Evolutionary conservation across 1,139 yeast species (phyloP).

Genomic region (Blastobotrys petasosporus): DNA sequence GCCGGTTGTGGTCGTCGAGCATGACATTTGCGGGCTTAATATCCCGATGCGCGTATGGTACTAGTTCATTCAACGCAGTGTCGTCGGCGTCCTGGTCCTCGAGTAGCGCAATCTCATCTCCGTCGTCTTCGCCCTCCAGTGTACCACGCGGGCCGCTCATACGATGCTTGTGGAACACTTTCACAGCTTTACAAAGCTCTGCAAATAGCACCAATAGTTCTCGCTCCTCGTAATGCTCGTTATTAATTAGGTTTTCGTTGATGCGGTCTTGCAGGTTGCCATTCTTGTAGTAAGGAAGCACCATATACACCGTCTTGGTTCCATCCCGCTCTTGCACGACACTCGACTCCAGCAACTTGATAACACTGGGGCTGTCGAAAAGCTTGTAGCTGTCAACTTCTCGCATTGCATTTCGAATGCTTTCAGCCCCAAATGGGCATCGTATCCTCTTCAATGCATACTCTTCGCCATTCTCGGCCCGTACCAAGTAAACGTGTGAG

Average conservation of each 20-base stretch:
- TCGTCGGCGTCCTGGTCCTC: slow-evolving; percentile 14
- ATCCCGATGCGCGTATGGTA: slow-evolving; percentile 81
- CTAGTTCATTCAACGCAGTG: slow-evolving; percentile 49
- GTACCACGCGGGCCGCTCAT: slow-evolving; percentile 11
- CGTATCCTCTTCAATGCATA: slow-evolving; percentile 81
- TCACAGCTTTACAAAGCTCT: slow-evolving; percentile 70
- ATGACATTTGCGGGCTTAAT: slow-evolving; percentile 85
- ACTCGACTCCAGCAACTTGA: slow-evolving; percentile 63
- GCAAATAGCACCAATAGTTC: slow-evolving; percentile 58
- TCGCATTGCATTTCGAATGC: slow-evolving; percentile 61
- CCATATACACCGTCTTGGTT: slow-evolving; percentile 65
- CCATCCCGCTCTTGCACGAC: slow-evolving; percentile 73
- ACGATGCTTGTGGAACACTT: slow-evolving; percentile 62
- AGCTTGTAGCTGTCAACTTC: slow-evolving; percentile 73
- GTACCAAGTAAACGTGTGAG: slow-evolving; percentile 80
- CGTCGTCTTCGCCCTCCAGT: slow-evolving; percentile 1
- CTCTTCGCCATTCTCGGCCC: slow-evolving; percentile 43
- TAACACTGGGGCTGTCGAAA: slow-evolving; percentile 62
- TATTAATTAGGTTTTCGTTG: slow-evolving; percentile 54
- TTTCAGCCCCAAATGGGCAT: slow-evolving; percentile 81
- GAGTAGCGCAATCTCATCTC: slow-evolving; percentile 13
- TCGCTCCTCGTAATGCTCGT: slow-evolving; percentile 47
- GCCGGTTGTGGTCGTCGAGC: slow-evolving; percentile 57
- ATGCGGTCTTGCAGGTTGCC: slow-evolving; percentile 78
- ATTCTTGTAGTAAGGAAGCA: slow-evolving; percentile 67